phyloP scores from a whole-genome alignment of 164 flowering plant genomes.

The Houttuynia cordata region DNA sequence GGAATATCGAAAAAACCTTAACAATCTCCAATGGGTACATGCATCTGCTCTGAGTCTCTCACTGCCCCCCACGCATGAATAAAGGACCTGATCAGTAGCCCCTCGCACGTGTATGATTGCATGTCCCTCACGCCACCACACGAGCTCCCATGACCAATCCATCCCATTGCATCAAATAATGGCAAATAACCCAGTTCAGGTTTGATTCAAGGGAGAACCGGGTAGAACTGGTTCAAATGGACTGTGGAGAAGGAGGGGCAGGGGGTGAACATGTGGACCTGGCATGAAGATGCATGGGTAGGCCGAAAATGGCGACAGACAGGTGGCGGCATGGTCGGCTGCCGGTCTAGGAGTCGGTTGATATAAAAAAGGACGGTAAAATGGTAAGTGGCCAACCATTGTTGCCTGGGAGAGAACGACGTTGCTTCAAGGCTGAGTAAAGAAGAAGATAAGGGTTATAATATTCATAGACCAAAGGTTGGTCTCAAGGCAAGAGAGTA shows the following conservation, averaged over 20 bases:
- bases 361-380: conserved; percentile 7
- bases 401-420: conserved; percentile 31
- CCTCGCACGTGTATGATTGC: neutral
- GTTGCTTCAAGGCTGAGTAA: conserved; percentile 18
- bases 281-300: conserved; percentile 3
- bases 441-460: conserved; percentile 5
- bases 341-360: neutral
- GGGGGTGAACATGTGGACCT: too few relatives aligned
- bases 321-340: conserved; percentile 23
- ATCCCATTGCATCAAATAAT: too few relatives aligned
- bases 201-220: neutral
- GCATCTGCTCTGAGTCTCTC: neutral
- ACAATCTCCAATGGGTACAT: neutral
- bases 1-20: neutral
- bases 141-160: neutral
- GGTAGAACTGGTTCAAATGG: conserved; percentile 8
- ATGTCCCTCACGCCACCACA: neutral
- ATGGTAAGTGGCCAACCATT: conserved; percentile 30
- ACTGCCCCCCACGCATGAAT: neutral
- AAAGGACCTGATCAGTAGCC: neutral
- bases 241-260: conserved; percentile 4
- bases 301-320: conserved; percentile 11
- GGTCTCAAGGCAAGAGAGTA: neutral
- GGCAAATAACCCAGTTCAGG: neutral
- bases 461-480: neutral